Evolutionary conservation across 371 early-diverging fungal species (phyloP), one percentile per base, ranked within the genome.

Genomic region (Amoeboaphelidium protococcarum): DNA sequence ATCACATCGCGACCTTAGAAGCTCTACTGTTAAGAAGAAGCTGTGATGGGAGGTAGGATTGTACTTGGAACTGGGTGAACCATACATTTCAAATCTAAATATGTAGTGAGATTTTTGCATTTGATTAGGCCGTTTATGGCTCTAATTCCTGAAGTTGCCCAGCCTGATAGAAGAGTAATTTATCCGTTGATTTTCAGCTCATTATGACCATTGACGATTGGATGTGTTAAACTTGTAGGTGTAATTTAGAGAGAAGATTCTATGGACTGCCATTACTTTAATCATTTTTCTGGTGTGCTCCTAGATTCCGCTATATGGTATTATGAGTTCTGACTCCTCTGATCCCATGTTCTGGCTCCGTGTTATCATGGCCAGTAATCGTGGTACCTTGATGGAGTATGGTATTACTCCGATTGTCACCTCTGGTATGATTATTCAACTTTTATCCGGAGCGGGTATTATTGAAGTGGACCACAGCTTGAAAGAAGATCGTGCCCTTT

Each of bases 341-440:
- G 94, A 94, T 67, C 98, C 98, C 27, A 73, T 99, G 52, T 96
- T 87, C 71, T 98, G 96, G 95, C 77, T 99, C 76, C 82, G 99
- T 66, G 88, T 87, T 45, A 95, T 99, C 63, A 75, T 98, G 55
- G 99, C 99, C 41, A 87, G 92, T 41, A 98, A 94, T 72, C 76
- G 98, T 58, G 99, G 99, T 57, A 99, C 99, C 21, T 72, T 99
- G 24, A 98, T 95, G 96, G 99, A 99, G 71, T 69, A 98, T 55
- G 99, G 99, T 64, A 90, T 98, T 52, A 83, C 92, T 23, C 99
- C 99, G 24, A 91, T 99, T 58, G 80, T 99, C 46, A 95, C 99
- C 22, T 91, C 99, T 19, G 92, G 97, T 40, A 94, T 96, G 91
- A 87, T 99, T 52, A 89, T 97, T 87, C 98, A 99, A 67, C 62